phyloP scores from a whole-genome alignment of 2,329 filamentous ascomycete species.

The Trichophyton equinum region DNA sequence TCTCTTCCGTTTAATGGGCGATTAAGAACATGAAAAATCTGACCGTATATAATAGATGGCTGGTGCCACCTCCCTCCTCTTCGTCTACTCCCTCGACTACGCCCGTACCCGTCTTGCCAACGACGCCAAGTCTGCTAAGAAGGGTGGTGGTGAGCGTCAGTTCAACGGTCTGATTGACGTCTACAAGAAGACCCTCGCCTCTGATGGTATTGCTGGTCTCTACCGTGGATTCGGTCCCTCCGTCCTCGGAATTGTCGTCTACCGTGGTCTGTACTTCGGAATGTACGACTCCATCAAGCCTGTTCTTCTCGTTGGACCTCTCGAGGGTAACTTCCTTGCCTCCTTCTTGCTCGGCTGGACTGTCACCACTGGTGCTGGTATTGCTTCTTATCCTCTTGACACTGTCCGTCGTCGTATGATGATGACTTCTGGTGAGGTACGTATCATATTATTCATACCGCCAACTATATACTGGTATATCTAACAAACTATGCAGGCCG shows the following conservation, averaged over 20 bases:
- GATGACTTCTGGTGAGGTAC: constrained; percentile 79
- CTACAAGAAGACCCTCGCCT: constrained; percentile 99
- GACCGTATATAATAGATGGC: constrained; percentile 50
- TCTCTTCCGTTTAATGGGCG: neutral
- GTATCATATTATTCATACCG: constrained; percentile 18
- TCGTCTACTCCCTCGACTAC: constrained; percentile 99
- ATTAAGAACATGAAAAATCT: neutral
- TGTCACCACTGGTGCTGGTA: constrained; percentile 99
- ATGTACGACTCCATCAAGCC: constrained; percentile 99
- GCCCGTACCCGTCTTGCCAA: constrained; percentile 99
- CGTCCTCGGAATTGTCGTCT: constrained; percentile 97
- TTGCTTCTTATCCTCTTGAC: constrained; percentile 99
- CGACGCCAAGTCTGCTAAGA: constrained; percentile 98
- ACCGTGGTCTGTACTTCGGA: constrained; percentile 99
- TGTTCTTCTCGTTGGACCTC: constrained; percentile 77
- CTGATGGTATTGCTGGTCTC: constrained; percentile 97
- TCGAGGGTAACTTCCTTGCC: constrained; percentile 98
- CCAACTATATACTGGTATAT: constrained; percentile 16
- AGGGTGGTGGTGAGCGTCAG: constrained; percentile 83
- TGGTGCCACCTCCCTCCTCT: constrained; percentile 98
- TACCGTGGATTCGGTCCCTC: constrained; percentile 99
- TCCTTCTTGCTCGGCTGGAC: constrained; percentile 97
- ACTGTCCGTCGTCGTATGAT: constrained; percentile 99
- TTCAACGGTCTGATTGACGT: constrained; percentile 99
- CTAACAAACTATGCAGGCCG: constrained; percentile 53